Evolutionary conservation across 2,329 filamentous ascomycete species (phyloP), one percentile per base, ranked within the genome.

Genomic region (Talaromyces sp.): DNA sequence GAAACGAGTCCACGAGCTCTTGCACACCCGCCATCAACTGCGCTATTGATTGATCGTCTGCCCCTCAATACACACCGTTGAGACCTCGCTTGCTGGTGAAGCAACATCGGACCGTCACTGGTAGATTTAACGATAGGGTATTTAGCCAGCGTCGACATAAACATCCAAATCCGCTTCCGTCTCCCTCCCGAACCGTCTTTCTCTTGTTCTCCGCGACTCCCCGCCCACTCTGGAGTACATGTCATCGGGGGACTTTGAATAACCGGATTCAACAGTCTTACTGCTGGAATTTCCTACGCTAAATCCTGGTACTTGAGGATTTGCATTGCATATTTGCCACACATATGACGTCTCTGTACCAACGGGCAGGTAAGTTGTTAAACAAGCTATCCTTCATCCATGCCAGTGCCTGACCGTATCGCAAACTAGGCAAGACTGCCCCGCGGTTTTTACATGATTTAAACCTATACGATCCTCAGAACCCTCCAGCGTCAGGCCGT

Each of bases 381-480:
- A 32, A 11, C 32, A 28, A 53, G 13, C 28, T 28, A 52, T 42
- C 44, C 11, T 59, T 47, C 63, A 83, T 19, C 27, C 28, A 36
- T 22, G 11, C 17, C n/a, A 25, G 25, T 2, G 15, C 55, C 60
- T 61, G 49, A 61, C 32, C 11, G 8, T n/a, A 27, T 22, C 19
- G 25, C 44, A 42, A 36, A 59, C 55, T 25, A 62, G 81, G 81
- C 67, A 84, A 83, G 70, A 80, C 79, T 65, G 76, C 80, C 59
- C 82, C 82, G 33, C 77, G 81, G 61, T 71, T 82, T 62, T 71
- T 80, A 58, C 68, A 75, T 55, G 80, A 82, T 69, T 66, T 82
- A 44, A 66, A 76, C 32, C 71, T 77, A 62, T 80, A 81, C 64
- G 76, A 79, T 65, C 71, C 74, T 30, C 68, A 69, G 68, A 80